Evolutionary conservation across 768 basidiomycete genomes (phyloP).

Genomic region (Botryobasidium botryosum): DNA sequence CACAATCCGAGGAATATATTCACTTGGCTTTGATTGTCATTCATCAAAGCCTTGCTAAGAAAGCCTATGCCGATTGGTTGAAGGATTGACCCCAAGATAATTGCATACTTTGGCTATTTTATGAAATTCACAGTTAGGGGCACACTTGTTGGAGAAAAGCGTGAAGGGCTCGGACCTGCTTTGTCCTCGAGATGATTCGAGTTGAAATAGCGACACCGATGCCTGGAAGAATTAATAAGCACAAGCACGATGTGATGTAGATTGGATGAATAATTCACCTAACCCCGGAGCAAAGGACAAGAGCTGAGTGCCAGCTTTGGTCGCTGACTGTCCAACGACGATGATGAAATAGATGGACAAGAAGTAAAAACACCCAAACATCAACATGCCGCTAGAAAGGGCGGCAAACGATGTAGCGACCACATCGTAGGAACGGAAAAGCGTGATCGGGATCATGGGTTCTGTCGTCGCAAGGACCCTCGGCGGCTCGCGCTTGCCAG

Average conservation of each 20-base stretch:
- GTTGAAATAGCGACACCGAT: background rate
- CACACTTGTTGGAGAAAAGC: too few relatives aligned
- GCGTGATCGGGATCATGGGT: constrained; percentile 31
- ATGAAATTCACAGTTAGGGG: background rate
- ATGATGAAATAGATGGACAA: constrained; percentile 34
- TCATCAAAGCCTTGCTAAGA: background rate
- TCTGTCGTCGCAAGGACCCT: constrained; percentile 14
- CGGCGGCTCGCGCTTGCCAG: background rate
- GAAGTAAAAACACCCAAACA: constrained; percentile 35
- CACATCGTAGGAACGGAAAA: constrained; percentile 29
- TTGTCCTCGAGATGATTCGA: background rate
- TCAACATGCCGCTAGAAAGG: constrained; percentile 30
- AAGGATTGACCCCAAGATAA: background rate
- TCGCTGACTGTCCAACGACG: constrained; percentile 26
- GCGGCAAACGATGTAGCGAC: constrained; percentile 24
- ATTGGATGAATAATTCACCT: background rate
- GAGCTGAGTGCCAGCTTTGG: constrained; percentile 31
- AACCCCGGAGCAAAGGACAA: constrained; percentile 34
- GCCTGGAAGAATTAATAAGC: background rate
- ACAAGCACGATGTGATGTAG: background rate
- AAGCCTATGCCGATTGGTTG: background rate
- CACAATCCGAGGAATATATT: background rate
- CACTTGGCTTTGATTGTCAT: background rate
- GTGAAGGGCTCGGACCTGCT: too few relatives aligned
- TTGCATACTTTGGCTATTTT: background rate